Evolutionary conservation across 768 basidiomycete species (phyloP).

Genomic region (Leucosporidium yakuticum): DNA sequence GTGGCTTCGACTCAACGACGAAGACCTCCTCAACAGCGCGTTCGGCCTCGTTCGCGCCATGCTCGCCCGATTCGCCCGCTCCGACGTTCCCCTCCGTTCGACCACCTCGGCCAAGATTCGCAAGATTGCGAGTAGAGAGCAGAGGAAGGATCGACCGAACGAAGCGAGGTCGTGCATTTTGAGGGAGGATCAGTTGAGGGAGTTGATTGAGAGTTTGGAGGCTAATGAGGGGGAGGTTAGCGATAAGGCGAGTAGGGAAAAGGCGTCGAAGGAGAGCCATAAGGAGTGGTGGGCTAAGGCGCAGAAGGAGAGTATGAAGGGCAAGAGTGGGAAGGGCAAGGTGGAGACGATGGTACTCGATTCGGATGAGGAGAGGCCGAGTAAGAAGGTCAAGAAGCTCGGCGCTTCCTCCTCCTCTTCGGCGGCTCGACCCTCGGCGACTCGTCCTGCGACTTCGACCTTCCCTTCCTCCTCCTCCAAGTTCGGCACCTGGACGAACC

Average conservation of each 20-base stretch:
- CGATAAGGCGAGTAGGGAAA: too few species aligned
- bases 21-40: constrained; percentile 82
- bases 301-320: not conserved
- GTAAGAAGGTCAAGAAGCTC: constrained; percentile 3
- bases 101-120: constrained; percentile 13
- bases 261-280: not conserved
- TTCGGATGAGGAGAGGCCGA: constrained; percentile 10
- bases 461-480: not conserved
- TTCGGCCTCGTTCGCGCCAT: constrained; percentile 74
- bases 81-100: constrained; percentile 16
- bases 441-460: not conserved
- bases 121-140: constrained; percentile 21
- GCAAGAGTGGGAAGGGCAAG: not conserved
- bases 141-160: not conserved
- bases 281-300: constrained; percentile 2
- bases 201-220: constrained; percentile 11
- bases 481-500: not conserved
- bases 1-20: constrained; percentile 89
- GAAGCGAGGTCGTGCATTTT: constrained; percentile 26
- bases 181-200: constrained; percentile 29
- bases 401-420: not conserved
- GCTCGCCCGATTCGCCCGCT: constrained; percentile 66
- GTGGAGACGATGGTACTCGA: constrained; percentile 5
- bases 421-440: not conserved
- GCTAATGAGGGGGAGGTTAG: too few species aligned